Base-by-base conservation (phyloP, 306 rosid species). In the Prunus salicina region DNA sequence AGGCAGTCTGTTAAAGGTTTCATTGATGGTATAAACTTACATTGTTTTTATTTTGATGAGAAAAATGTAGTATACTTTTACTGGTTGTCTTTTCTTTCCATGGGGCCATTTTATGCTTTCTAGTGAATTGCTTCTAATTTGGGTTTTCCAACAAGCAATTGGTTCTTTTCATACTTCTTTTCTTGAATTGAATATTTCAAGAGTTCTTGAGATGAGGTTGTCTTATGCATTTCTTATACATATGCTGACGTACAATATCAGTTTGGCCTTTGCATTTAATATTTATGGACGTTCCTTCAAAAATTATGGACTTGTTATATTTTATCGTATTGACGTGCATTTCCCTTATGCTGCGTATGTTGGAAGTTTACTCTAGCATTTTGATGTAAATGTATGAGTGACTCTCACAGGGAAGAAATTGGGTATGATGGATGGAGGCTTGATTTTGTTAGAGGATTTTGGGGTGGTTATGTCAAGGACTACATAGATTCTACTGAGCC, bases 371-470 rank as follows among this genome's bases (percentile, higher is more conserved):
- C 52, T 66, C 12, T 38, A 13, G 28, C 22, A 47, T 30, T 72
- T 47, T 75, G 22, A 62, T 73, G 63, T 41, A 18, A 27, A 16
- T 22, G 25, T 55, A 34, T 56, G 41, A 20, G 75, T 83, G 78
- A 61, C 51, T 13, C 18, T 67, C 64, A 73, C 91, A 95, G 99
- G 90, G 15, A 92, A 30, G 99, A 96, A 81, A 89, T 96, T 52
- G 99, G 99, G 69, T 96, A 89, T 72, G 98, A 91, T 73, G 99
- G 99, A 66, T 96, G 99, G 99, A 87, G 99, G 87, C 99, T 96
- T 79, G 99, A 96, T 89, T 96, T 91, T 87, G 97, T 67, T 28
- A 87, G 97, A 83, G 99, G 99, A 68, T 96, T 96, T 86, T 96
- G 99, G 99, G 99, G 99, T 75, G 99, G 99, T 75, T 96, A 96